A percentile compares a stretch with the other conserved stretches of the same genome.
phyloP scores from a whole-genome alignment of 352 stramenopile genomes.

The Globisporangium lucens region DNA sequence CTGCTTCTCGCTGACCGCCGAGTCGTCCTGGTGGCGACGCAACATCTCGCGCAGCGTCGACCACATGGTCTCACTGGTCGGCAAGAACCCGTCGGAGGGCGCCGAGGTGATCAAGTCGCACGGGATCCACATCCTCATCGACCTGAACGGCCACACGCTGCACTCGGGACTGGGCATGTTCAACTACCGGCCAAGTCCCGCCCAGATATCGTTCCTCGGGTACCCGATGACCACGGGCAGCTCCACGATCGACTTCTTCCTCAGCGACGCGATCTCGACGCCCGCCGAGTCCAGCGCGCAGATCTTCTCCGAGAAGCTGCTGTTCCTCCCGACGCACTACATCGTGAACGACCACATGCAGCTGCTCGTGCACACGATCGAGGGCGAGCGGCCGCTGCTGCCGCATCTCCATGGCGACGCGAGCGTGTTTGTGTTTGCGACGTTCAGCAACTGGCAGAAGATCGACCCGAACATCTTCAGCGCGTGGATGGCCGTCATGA shows the following conservation, averaged over 20 bases:
- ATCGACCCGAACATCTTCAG: slow-evolving; percentile 73
- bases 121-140: slow-evolving; percentile 71
- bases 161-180: slow-evolving; percentile 70
- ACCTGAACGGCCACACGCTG: slow-evolving; percentile 85
- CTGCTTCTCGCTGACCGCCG: slow-evolving; percentile 63
- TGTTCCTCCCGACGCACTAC: slow-evolving; percentile 71
- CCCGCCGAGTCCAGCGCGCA: slow-evolving; percentile 31
- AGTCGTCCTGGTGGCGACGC: slow-evolving; percentile 70
- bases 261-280: slow-evolving; percentile 57
- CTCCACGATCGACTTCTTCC: slow-evolving; percentile 59
- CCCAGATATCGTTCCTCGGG: slow-evolving; percentile 76
- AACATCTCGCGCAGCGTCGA: slow-evolving; percentile 76
- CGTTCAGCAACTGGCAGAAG: slow-evolving; percentile 89
- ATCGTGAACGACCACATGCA: slow-evolving; percentile 86
- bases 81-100: slow-evolving; percentile 47
- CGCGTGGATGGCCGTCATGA: slow-evolving; percentile 79
- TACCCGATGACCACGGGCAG: slow-evolving; percentile 71
- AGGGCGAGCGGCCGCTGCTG: slow-evolving; percentile 25
- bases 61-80: slow-evolving; percentile 61
- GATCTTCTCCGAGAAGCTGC: slow-evolving; percentile 70
- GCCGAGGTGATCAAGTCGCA: slow-evolving; percentile 49
- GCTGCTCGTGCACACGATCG: slow-evolving; percentile 54
- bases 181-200: slow-evolving; percentile 48
- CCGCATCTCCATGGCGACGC: slow-evolving; percentile 10
- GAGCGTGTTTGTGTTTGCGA: slow-evolving; percentile 64